phyloP scores from a whole-genome alignment of 2,329 filamentous ascomycete genomes.

The Shiraia sp. region DNA sequence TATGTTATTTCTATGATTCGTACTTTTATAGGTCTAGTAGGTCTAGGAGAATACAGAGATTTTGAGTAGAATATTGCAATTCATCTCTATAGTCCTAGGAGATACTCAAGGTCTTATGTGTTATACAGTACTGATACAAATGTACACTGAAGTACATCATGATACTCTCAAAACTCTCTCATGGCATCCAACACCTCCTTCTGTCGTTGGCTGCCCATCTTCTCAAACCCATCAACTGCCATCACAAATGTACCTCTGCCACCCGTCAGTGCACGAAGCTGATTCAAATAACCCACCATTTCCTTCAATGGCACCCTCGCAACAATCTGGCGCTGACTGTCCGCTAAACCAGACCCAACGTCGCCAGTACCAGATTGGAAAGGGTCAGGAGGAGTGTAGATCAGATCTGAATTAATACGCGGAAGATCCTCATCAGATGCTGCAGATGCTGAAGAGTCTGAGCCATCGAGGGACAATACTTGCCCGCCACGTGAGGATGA shows the following conservation, averaged over 20 bases:
- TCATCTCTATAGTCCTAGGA: too few relatives aligned
- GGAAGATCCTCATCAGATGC: constrained; percentile 31
- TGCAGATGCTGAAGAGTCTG: constrained; percentile 11
- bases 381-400: constrained; percentile 88
- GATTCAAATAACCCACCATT: constrained; percentile 93
- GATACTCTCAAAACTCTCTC: constrained; percentile 32
- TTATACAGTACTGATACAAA: too few relatives aligned
- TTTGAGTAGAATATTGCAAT: too few relatives aligned
- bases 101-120: too few relatives aligned
- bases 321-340: constrained; percentile 63
- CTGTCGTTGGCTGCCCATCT: constrained; percentile 64
- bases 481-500: constrained; percentile 73
- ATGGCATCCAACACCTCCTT: constrained; percentile 55
- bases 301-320: constrained; percentile 92
- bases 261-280: constrained; percentile 83
- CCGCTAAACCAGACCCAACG: constrained; percentile 17
- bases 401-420: constrained; percentile 69
- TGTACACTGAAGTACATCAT: too few relatives aligned
- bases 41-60: too few relatives aligned
- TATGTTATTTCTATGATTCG: too few relatives aligned
- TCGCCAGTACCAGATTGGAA: constrained; percentile 57
- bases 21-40: too few relatives aligned
- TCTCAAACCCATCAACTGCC: constrained; percentile 72
- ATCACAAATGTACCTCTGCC: constrained; percentile 80
- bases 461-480: constrained; percentile 67